These are phyloP conservation scores for Termitomyces sp. DNA, from an alignment of 768 basidiomycete species.

Conservation along the genomic window DNA sequence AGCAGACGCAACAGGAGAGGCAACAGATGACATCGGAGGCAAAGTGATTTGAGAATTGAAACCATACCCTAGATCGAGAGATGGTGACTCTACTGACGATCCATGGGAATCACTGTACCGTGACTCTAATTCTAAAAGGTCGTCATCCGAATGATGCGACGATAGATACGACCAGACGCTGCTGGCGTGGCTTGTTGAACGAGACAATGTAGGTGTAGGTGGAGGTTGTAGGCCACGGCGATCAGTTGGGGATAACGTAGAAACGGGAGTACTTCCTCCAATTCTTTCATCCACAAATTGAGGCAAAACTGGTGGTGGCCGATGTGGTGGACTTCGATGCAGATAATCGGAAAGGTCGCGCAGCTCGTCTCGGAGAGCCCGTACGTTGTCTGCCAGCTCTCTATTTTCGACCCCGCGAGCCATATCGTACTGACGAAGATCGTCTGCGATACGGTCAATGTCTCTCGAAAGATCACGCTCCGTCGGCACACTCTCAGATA, in stretches of 20 bases:
- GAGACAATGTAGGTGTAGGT: slow-evolving; percentile 16
- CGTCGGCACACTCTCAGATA: slow-evolving; percentile 35
- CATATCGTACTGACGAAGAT: slow-evolving; percentile 49
- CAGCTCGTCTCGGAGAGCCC: slow-evolving; percentile 65
- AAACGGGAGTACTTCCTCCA: slow-evolving; percentile 30
- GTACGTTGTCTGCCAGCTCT: slow-evolving; percentile 61
- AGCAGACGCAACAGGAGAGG: too few species aligned
- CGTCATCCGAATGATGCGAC: slow-evolving; percentile 75
- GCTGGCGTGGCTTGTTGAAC: slow-evolving; percentile 35
- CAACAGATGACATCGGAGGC: too few species aligned
- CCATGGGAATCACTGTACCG: too few species aligned
- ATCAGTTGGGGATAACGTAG: slow-evolving; percentile 22
- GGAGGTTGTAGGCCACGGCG: slow-evolving; percentile 17
- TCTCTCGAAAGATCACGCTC: slow-evolving; percentile 47
- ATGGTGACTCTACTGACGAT: slow-evolving; percentile 1
- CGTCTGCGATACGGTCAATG: slow-evolving; percentile 45
- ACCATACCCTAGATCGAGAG: not conserved
- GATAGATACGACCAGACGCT: slow-evolving; percentile 19
- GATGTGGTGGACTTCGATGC: slow-evolving; percentile 21
- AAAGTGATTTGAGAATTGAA: not conserved
- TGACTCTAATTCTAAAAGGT: slow-evolving; percentile 6
- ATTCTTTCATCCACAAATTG: slow-evolving; percentile 34
- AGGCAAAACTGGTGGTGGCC: slow-evolving; percentile 4
- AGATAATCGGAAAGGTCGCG: slow-evolving; percentile 55
- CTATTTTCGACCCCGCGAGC: slow-evolving; percentile 57